phyloP scores from a whole-genome alignment of 2,329 filamentous ascomycete species.

The Bipolaris oryzae region DNA sequence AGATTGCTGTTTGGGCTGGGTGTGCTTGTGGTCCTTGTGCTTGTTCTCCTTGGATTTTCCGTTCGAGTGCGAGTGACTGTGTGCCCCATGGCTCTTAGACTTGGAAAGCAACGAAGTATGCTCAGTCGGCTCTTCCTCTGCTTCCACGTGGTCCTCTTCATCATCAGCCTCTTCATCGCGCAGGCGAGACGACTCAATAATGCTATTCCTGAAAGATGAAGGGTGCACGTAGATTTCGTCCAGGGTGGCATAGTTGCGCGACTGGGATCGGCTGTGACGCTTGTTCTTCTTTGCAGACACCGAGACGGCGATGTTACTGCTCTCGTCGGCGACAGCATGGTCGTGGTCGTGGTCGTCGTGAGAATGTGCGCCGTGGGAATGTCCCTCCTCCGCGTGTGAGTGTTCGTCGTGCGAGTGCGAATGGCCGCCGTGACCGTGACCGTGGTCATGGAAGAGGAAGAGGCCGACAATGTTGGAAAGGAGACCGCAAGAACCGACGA shows the following conservation, averaged over 20 bases:
- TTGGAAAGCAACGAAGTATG: conserved; percentile 45
- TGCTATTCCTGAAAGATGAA: conserved; percentile 87
- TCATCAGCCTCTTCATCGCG: conserved; percentile 61
- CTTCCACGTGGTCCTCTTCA: conserved; percentile 57
- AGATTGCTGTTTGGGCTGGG: conserved; percentile 69
- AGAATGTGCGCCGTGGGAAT: conserved; percentile 50
- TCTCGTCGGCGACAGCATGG: conserved; percentile 60
- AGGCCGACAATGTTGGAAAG: conserved; percentile 88
- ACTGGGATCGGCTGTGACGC: conserved; percentile 66
- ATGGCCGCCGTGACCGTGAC: conserved; percentile 74
- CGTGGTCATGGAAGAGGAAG: conserved; percentile 90
- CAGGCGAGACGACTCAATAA: conserved; percentile 79
- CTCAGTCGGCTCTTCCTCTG: conserved; percentile 50
- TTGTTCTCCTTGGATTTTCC: conserved; percentile 31
- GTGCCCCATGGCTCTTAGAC: conserved; percentile 33
- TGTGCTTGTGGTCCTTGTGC: conserved; percentile 81
- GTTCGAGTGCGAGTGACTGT: conserved; percentile 17
- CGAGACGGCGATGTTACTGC: conserved; percentile 60
- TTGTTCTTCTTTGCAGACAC: conserved; percentile 50
- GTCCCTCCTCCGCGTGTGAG: conserved; percentile 59
- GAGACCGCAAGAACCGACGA: conserved; percentile 85
- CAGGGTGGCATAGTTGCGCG: conserved; percentile 61
- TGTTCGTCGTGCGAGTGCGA: conserved; percentile 56
- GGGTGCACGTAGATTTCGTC: conserved; percentile 83
- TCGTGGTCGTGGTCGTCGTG: conserved; percentile 46